phyloP scores from a whole-genome alignment of 1,284 basidiomycete genomes.

The Neolentinus lepideus region DNA sequence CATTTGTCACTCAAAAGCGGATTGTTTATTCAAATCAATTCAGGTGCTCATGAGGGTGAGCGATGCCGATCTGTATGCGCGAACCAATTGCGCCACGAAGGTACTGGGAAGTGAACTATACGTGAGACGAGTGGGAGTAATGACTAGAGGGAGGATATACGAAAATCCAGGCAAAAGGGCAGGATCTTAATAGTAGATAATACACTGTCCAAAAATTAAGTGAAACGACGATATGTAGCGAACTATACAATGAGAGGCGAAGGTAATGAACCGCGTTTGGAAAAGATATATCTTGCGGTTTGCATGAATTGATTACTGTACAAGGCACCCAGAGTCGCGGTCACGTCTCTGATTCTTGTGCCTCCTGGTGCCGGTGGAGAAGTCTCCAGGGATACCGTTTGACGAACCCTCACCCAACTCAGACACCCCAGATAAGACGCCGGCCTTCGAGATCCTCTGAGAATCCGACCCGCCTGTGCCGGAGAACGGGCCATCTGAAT shows the following conservation, averaged over 20 bases:
- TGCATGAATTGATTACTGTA: constrained; percentile 8
- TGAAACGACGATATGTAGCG: neutral
- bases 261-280: neutral
- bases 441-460: neutral
- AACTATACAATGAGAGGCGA: neutral
- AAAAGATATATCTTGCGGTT: neutral
- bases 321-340: constrained; percentile 12
- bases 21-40: no score
- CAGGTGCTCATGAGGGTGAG: no score
- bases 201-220: neutral
- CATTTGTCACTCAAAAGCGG: no score
- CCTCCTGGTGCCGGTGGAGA: constrained; percentile 10
- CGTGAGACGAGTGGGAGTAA: neutral
- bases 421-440: constrained; percentile 8
- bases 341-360: constrained; percentile 9
- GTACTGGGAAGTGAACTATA: neutral
- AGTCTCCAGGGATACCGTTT: constrained; percentile 14
- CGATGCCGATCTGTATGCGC: no score
- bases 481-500: neutral
- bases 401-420: constrained; percentile 15
- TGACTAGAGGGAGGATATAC: neutral
- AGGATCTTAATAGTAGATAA: neutral
- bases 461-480: constrained; percentile 8
- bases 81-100: neutral
- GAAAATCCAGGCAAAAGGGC: neutral